Percentiles rank a stretch among this genome's conserved stretches.
phyloP scores from a whole-genome alignment of 257 asterid species.

The Solanum appendiculatum region DNA sequence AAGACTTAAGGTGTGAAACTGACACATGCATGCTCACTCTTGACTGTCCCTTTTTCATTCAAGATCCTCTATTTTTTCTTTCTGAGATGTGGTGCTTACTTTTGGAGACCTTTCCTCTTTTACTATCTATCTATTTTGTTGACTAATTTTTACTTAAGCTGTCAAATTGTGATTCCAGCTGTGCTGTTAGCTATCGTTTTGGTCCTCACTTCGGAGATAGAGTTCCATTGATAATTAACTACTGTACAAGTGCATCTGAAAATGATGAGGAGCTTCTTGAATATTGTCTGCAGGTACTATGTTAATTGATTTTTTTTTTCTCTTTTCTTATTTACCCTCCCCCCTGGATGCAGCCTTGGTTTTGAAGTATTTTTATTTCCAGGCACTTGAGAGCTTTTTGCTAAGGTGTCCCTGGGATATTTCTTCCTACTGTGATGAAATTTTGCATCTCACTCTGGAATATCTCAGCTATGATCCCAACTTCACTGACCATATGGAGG shows the following conservation, averaged over 20 bases:
- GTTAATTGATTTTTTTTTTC: not conserved
- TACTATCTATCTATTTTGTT: not conserved
- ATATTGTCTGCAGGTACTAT: conserved; percentile 83
- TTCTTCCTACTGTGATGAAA: conserved; percentile 66
- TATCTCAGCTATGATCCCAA: conserved; percentile 95
- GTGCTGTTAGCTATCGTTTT: conserved; percentile 98
- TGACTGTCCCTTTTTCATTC: not conserved
- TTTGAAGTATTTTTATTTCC: conserved; percentile 10
- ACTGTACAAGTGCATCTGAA: conserved; percentile 90
- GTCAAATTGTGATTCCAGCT: conserved; percentile 26
- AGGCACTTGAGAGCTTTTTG: conserved; percentile 94
- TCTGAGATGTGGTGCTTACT: not conserved
- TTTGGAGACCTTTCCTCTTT: not conserved
- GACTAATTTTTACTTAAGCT: not conserved
- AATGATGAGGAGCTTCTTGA: conserved; percentile 98
- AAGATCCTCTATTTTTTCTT: not conserved
- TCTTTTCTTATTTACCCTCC: not conserved
- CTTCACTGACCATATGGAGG: conserved; percentile 97
- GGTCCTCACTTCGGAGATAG: conserved; percentile 96
- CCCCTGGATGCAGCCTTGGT: not conserved
- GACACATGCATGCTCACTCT: not conserved
- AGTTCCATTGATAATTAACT: conserved; percentile 72
- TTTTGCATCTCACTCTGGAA: conserved; percentile 73
- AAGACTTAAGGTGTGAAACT: not conserved
- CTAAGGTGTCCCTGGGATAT: conserved; percentile 93